Conservation (phyloP, 805 yeast genomes). For the Wickerhamomyces chaumierensis region DNA sequence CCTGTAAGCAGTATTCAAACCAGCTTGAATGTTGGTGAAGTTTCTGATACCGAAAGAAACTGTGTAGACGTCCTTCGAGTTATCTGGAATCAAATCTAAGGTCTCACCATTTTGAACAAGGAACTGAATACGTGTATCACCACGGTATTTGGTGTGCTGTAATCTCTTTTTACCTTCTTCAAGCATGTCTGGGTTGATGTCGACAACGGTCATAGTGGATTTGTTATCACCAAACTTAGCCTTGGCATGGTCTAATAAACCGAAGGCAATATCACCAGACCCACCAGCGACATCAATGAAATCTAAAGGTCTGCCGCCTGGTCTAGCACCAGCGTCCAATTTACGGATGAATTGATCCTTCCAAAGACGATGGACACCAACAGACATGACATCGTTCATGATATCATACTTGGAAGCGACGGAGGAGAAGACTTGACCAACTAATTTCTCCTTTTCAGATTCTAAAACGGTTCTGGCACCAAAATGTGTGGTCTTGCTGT, state of each 20-base stretch:
- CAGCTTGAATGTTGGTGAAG: constrained; percentile 90
- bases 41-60: constrained; percentile 97
- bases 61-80: constrained; percentile 90
- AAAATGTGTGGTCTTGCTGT: constrained; percentile 68
- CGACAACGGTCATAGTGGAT: constrained; percentile 83
- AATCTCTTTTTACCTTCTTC: constrained; percentile 82
- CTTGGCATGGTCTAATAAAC: constrained; percentile 85
- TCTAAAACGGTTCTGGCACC: constrained; percentile 78
- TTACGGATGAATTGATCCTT: constrained; percentile 80
- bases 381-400: constrained; percentile 97
- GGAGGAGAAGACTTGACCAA: constrained; percentile 81
- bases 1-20: constrained; percentile 89
- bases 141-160: constrained; percentile 39
- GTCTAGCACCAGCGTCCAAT: constrained; percentile 88
- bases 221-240: constrained; percentile 59
- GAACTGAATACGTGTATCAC: constrained; percentile 54
- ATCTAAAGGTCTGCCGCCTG: constrained; percentile 72
- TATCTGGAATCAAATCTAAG: constrained; percentile 71
- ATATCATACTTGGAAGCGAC: constrained; percentile 92
- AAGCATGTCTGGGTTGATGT: constrained; percentile 93
- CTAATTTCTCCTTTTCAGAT: constrained; percentile 72
- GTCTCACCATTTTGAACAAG: constrained; percentile 89
- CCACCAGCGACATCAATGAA: constrained; percentile 98
- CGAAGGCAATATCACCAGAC: constrained; percentile 96
- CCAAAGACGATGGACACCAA: constrained; percentile 94